Base-by-base conservation (phyloP, 2,329 filamentous ascomycete genomes). In the Talaromyces sp. region DNA sequence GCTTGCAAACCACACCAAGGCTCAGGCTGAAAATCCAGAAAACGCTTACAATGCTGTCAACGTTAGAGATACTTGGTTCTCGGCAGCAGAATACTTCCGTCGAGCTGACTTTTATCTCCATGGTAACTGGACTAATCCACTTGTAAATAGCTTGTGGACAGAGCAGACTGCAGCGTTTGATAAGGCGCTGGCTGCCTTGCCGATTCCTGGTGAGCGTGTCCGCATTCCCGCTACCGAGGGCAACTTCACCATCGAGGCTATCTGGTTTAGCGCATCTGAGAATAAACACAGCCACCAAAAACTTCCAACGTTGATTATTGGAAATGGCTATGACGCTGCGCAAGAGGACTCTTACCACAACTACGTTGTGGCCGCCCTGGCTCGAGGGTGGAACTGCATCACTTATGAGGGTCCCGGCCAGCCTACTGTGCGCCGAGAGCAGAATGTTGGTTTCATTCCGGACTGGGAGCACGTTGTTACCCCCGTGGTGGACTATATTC, bases 341-440 rank as follows among this genome's bases (percentile, higher is more conserved):
- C 77, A 80, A 64, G 80, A 81, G 58, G 79, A 81, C 15, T 69
- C 75, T 17, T 76, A 76, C 58, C 78, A 36, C 33, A 36, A 81
- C 59, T 54, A 67, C 2, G 66, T 73, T 22, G 77, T 72, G 10
- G 65, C 67, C 11, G 64, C 73, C 0, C 73, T 72, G 1, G 62
- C 80, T 1, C 70, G 72, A 25, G 80, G 80, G 1, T 79, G 71
- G 65, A 80, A 82, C 57, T 71, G 73, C 33, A 71, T 81, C 10
- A 75, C 75, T 0, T 82, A 79, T 62, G 79, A 82, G 51, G 80
- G 80, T 0, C 80, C 80, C 0, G 80, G 80, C 0, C 80, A 82
- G 63, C 71, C 73, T 2, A 75, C 70, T 0, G 74, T 78, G 2
- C 73, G 76, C 13, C 74, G 80, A 0, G 61, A 75, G 0, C 76